Evolutionary conservation across 2,329 filamentous ascomycete genomes (phyloP).

Genomic region (Diplodia mutila): DNA sequence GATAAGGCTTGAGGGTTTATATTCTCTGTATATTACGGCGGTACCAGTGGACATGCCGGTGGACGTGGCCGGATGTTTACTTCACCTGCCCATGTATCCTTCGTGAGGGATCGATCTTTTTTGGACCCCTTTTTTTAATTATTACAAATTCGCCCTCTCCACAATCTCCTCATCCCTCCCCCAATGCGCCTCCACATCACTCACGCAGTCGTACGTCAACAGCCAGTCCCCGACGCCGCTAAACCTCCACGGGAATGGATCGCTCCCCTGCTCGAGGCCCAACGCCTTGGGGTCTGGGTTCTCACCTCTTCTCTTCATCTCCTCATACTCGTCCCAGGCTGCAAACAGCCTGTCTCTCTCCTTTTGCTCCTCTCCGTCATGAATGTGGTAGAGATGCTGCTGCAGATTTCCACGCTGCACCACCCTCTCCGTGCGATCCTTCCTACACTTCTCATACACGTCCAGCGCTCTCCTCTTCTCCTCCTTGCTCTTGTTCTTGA

Average conservation of each 20-base stretch:
- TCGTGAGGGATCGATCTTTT: neutral
- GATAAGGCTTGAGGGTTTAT: too few relatives aligned
- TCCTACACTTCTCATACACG: constrained; percentile 62
- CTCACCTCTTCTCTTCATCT: constrained; percentile 32
- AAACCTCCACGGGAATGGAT: constrained; percentile 45
- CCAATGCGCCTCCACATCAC: constrained; percentile 39
- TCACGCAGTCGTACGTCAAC: constrained; percentile 41
- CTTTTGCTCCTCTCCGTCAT: constrained; percentile 61
- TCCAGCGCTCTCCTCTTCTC: constrained; percentile 45
- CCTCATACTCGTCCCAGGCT: constrained; percentile 37
- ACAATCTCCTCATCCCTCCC: constrained; percentile 27
- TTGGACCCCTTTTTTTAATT: too few relatives aligned
- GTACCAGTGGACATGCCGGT: too few relatives aligned
- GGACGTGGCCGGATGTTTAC: too few relatives aligned
- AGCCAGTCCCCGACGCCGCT: constrained; percentile 42
- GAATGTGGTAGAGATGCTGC: constrained; percentile 65
- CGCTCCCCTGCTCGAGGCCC: constrained; percentile 34
- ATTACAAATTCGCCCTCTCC: constrained; percentile 19
- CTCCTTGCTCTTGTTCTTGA: constrained; percentile 39
- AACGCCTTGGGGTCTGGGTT: constrained; percentile 30
- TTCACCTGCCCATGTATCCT: neutral
- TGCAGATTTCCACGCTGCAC: constrained; percentile 64
- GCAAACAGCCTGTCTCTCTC: constrained; percentile 51
- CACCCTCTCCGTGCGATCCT: constrained; percentile 62
- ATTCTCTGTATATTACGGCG: too few relatives aligned